Evolutionary conservation across 2,329 filamentous ascomycete species (phyloP).

Genomic region (Ophiostoma sp.): DNA sequence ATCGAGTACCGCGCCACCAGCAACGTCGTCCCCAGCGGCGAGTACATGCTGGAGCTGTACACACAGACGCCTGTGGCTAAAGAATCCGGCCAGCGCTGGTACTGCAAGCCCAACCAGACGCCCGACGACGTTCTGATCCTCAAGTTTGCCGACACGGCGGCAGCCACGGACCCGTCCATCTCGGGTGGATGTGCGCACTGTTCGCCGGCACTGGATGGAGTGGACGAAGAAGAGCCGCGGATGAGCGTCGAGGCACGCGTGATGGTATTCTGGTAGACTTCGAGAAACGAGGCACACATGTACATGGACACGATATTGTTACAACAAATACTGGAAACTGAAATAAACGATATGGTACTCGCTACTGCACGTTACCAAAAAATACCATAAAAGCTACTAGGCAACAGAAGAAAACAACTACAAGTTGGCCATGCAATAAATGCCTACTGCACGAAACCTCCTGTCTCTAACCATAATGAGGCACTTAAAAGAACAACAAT

Average conservation of each 20-base stretch:
- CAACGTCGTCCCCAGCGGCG: conserved; percentile 16
- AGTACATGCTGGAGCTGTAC: conserved; percentile 22
- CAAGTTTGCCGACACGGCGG: conserved; percentile 22
- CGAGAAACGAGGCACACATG: background rate
- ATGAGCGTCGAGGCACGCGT: conserved; percentile 19
- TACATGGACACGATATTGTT: background rate
- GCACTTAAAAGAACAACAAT: no score
- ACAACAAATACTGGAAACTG: no score
- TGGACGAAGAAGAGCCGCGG: conserved; percentile 12
- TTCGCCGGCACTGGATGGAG: conserved; percentile 2
- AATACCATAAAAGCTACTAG: no score
- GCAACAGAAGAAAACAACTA: no score
- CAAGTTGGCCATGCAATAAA: no score
- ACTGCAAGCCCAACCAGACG: conserved; percentile 20
- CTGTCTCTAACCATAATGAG: no score
- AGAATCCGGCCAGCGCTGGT: conserved; percentile 16
- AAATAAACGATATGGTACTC: no score
- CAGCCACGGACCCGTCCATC: background rate
- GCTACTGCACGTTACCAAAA: no score
- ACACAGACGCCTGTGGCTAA: conserved; percentile 8
- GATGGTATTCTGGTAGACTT: conserved; percentile 11
- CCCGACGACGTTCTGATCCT: conserved; percentile 19
- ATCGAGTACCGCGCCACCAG: conserved; percentile 22
- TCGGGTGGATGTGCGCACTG: conserved; percentile 14
- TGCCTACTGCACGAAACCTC: no score